Percentiles rank a stretch among this genome's conserved stretches.
phyloP scores from a whole-genome alignment of 1,284 basidiomycete species.

The Moniliophthora roreri region DNA sequence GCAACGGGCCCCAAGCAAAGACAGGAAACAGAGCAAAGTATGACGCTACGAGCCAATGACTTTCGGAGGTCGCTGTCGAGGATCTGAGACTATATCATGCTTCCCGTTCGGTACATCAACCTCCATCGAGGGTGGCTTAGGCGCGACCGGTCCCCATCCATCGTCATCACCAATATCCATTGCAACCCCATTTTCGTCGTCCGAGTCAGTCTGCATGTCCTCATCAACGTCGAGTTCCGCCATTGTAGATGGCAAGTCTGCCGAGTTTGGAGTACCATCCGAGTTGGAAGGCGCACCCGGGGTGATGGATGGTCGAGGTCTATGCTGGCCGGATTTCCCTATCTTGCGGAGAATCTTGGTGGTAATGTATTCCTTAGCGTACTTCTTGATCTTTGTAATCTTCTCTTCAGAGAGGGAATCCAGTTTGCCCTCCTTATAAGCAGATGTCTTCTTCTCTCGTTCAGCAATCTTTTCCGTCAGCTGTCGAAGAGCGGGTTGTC shows the following conservation, averaged over 20 bases:
- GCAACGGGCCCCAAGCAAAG: no score
- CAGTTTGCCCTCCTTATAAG: slow-evolving; percentile 69
- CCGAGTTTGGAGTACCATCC: slow-evolving; percentile 10
- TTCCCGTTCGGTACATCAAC: not conserved
- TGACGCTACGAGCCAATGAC: no score
- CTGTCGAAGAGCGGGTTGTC: slow-evolving; percentile 32
- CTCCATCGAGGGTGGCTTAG: not conserved
- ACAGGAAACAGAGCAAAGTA: no score
- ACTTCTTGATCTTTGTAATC: slow-evolving; percentile 87
- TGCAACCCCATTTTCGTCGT: slow-evolving; percentile 21
- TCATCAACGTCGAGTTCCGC: slow-evolving; percentile 22
- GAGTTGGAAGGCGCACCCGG: slow-evolving; percentile 20
- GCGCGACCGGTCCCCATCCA: slow-evolving; percentile 5
- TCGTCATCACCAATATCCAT: slow-evolving; percentile 29
- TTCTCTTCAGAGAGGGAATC: slow-evolving; percentile 87
- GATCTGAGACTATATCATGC: not conserved
- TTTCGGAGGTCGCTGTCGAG: not conserved
- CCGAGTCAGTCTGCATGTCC: slow-evolving; percentile 49
- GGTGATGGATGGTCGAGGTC: slow-evolving; percentile 33
- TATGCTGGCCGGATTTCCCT: slow-evolving; percentile 46
- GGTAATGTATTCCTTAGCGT: slow-evolving; percentile 85
- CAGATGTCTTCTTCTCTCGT: slow-evolving; percentile 91
- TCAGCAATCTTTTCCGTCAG: slow-evolving; percentile 81
- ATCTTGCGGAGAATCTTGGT: slow-evolving; percentile 64
- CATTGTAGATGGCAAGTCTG: slow-evolving; percentile 13